phyloP scores from a whole-genome alignment of 257 asterid genomes.

The Lycium barbarum region DNA sequence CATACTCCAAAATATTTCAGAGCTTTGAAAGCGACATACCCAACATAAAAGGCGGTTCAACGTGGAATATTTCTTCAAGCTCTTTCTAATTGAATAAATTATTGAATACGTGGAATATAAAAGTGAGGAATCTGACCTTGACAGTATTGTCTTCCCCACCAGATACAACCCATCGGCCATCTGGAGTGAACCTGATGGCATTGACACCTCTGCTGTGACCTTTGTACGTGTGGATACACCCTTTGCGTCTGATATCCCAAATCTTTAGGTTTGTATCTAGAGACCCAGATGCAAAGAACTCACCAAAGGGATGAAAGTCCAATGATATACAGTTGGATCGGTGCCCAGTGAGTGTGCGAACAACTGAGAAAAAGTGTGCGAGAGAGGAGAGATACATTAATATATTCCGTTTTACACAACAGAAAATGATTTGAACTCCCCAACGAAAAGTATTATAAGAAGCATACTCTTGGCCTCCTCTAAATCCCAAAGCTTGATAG shows the following conservation, averaged over 20 bases:
- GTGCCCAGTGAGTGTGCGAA: constrained; percentile 97
- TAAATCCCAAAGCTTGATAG: constrained; percentile 98
- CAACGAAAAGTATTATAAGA: constrained; percentile 29
- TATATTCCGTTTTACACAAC: background rate
- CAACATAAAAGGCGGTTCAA: background rate
- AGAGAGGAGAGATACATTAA: background rate
- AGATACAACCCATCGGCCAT: constrained; percentile 99
- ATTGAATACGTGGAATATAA: background rate
- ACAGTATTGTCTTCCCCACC: constrained; percentile 99
- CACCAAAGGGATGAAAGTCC: constrained; percentile 99
- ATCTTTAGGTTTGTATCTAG: constrained; percentile 95
- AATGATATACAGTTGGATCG: constrained; percentile 97
- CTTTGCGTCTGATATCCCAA: constrained; percentile 98
- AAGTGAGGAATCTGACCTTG: constrained; percentile 62
- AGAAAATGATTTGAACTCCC: background rate
- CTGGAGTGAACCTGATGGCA: constrained; percentile 95
- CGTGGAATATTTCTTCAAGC: constrained; percentile 7
- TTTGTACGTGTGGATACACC: constrained; percentile 97
- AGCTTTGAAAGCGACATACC: background rate
- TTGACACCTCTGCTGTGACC: constrained; percentile 98
- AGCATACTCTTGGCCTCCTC: constrained; percentile 97
- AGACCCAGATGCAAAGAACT: constrained; percentile 99
- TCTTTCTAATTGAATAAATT: constrained; percentile 12
- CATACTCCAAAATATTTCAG: background rate
- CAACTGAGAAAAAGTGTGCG: constrained; percentile 46